Conservation (phyloP, 108 stramenopile genomes). For the Cyclostephanos invisitatus region DNA sequence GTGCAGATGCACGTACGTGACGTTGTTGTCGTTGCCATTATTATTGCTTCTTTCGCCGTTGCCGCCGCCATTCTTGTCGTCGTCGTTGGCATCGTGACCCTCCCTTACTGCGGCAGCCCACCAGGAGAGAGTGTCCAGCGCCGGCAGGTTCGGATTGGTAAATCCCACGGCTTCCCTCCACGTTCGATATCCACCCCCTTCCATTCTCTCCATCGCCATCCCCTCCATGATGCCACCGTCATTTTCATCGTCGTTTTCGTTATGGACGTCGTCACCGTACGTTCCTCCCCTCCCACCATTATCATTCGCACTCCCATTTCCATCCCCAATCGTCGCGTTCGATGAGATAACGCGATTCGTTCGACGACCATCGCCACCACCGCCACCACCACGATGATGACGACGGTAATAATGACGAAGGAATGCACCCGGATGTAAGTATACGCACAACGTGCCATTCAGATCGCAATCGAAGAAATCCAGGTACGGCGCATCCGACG, state of each 20-base stretch:
- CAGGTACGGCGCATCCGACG: no score
- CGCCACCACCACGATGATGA: background rate
- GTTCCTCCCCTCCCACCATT: no score
- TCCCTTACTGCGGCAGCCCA: conserved; percentile 5
- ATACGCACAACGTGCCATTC: conserved; percentile 2
- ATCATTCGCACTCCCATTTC: no score
- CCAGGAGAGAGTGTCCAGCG: conserved; percentile 25
- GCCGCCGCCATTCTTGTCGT: background rate
- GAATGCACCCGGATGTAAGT: conserved; percentile 23
- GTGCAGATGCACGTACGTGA: conserved; percentile 31
- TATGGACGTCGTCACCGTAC: background rate
- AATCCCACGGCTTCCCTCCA: conserved; percentile 20
- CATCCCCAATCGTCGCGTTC: no score
- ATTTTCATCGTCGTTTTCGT: background rate
- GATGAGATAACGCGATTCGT: no score
- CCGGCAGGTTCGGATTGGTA: conserved; percentile 21
- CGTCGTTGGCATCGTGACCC: background rate
- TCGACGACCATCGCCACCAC: no score
- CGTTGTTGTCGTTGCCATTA: conserved; percentile 4
- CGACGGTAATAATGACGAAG: conserved; percentile 19
- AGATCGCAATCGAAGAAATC: conserved; percentile 24
- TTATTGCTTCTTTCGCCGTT: no score
- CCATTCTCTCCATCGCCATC: background rate
- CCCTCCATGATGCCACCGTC: no score
- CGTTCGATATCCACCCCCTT: background rate